Conservation (phyloP, 1,139 yeast species). For the Hansenula sp. region DNA sequence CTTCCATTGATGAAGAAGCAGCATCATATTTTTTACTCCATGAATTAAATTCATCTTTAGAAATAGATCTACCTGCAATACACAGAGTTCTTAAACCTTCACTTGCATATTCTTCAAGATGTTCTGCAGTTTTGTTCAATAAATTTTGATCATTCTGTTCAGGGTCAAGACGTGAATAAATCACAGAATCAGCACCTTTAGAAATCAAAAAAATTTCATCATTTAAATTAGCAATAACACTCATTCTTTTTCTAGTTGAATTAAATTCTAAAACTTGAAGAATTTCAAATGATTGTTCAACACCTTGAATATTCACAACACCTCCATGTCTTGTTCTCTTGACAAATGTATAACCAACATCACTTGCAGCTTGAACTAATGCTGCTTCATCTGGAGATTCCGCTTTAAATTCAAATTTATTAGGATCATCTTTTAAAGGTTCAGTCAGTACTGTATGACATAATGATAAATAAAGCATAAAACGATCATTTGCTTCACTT, state of each 20-base stretch:
- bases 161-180: slow-evolving; percentile 65
- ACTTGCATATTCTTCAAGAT: slow-evolving; percentile 86
- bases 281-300: slow-evolving; percentile 63
- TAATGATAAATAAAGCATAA: slow-evolving; percentile 83
- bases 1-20: slow-evolving; percentile 71
- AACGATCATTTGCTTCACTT: slow-evolving; percentile 63
- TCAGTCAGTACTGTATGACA: slow-evolving; percentile 96
- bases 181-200: slow-evolving; percentile 95
- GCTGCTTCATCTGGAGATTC: slow-evolving; percentile 99
- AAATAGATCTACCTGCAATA: slow-evolving; percentile 74
- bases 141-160: slow-evolving; percentile 31
- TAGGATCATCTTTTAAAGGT: slow-evolving; percentile 51
- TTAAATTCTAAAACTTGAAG: slow-evolving; percentile 79
- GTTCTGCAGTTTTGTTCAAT: slow-evolving; percentile 69
- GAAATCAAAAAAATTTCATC: slow-evolving; percentile 58
- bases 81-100: slow-evolving; percentile 96
- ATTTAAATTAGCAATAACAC: slow-evolving; percentile 67
- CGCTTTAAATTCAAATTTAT: slow-evolving; percentile 67
- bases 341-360: slow-evolving; percentile 78
- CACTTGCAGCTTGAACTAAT: slow-evolving; percentile 88
- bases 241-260: slow-evolving; percentile 92
- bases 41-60: slow-evolving; percentile 51
- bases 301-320: slow-evolving; percentile 71
- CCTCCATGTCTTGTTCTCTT: slow-evolving; percentile 74
- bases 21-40: slow-evolving; percentile 71